These are phyloP conservation scores for Cornus florida DNA, from an alignment of 148 eudicot genomes.

Conservation along the genomic window DNA sequence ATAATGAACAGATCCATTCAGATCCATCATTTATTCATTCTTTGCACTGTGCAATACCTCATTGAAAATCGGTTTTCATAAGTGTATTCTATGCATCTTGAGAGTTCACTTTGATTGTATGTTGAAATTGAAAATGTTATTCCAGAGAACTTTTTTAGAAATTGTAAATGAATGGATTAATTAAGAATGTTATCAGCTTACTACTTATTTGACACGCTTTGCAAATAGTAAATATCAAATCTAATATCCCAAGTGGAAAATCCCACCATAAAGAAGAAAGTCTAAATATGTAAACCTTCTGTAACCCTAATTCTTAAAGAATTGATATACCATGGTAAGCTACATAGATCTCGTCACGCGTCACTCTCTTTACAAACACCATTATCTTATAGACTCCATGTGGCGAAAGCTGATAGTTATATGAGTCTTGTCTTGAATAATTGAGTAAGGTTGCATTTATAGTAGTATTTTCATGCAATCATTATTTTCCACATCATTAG, in stretches of 20 bases:
- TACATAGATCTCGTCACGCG: too few species aligned
- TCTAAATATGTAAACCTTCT: background rate
- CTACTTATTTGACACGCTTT: background rate
- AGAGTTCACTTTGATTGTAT: background rate
- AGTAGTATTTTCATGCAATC: too few species aligned
- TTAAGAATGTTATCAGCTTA: background rate
- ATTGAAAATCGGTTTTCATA: background rate
- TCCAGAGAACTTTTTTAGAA: background rate
- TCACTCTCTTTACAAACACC: too few species aligned
- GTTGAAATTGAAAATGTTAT: background rate
- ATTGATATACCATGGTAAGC: too few species aligned
- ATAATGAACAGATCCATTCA: background rate
- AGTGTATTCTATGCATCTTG: background rate
- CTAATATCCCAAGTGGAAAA: background rate
- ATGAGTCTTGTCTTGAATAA: too few species aligned
- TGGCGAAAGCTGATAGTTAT: too few species aligned
- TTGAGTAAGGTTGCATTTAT: too few species aligned
- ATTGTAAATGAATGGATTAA: background rate
- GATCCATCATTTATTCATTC: background rate
- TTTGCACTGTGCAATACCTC: background rate
- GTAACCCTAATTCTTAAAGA: too few species aligned
- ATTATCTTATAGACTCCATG: too few species aligned
- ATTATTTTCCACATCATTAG: too few species aligned
- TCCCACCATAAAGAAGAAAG: background rate
- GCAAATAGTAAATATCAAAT: background rate